Evolutionary conservation across 352 stramenopile genomes (phyloP).

Genomic region (Saprolegnia parasitica): DNA sequence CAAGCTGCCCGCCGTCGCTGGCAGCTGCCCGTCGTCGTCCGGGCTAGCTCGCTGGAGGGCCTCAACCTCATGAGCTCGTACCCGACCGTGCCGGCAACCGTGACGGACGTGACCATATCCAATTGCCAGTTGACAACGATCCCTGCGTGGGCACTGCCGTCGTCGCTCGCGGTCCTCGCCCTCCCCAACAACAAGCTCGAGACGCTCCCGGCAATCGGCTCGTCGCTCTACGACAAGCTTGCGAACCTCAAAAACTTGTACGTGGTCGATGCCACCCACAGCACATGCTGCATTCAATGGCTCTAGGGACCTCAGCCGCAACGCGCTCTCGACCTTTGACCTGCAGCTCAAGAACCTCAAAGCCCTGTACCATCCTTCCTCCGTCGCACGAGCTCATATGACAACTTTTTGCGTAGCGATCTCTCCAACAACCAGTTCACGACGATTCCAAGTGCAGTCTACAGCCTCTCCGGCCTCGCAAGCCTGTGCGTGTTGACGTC

Average conservation of each 20-base stretch:
- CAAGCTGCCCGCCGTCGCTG: not conserved
- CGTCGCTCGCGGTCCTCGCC: not conserved
- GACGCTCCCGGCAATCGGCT: not conserved
- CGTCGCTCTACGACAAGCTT: not conserved
- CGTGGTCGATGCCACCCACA: not conserved
- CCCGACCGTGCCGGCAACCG: not conserved
- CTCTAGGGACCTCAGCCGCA: not conserved
- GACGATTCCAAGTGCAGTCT: not conserved
- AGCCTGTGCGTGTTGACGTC: not conserved
- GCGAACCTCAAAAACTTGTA: slow-evolving; percentile 1
- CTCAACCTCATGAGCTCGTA: too few relatives aligned
- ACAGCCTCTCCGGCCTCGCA: not conserved
- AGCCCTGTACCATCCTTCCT: not conserved
- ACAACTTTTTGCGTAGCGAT: not conserved
- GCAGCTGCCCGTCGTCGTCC: not conserved
- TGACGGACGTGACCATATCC: not conserved
- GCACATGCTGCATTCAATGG: not conserved
- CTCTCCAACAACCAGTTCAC: not conserved
- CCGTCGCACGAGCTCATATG: not conserved
- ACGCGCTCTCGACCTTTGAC: not conserved
- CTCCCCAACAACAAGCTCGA: not conserved
- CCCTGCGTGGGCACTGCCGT: not conserved
- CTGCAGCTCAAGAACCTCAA: not conserved
- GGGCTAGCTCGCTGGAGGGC: not conserved
- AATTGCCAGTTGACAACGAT: not conserved